Percentiles rank a stretch among this genome's conserved stretches.
These are phyloP conservation scores for Leishmania amazonensis DNA, from an alignment of 208 protist species.

Conservation along the genomic window DNA sequence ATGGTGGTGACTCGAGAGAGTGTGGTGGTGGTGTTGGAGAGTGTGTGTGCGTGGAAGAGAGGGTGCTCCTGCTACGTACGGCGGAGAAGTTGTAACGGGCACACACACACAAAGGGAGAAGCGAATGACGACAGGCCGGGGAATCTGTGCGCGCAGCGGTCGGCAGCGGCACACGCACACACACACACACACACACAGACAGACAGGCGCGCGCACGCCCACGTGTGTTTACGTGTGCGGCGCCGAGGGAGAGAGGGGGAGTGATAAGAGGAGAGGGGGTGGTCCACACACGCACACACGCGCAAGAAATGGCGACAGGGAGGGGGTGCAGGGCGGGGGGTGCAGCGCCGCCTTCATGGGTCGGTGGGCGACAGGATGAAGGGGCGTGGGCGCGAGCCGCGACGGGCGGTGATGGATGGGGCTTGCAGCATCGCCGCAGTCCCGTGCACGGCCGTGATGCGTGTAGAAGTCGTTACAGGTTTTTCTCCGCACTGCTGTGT, in stretches of 20 bases:
- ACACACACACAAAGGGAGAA: constrained; percentile 13
- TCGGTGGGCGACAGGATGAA: no score
- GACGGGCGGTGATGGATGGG: neutral
- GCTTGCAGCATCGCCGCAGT: neutral
- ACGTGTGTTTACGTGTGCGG: neutral
- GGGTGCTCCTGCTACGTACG: neutral
- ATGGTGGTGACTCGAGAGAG: constrained; percentile 25
- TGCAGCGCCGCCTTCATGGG: no score
- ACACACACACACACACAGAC: neutral
- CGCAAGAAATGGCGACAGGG: neutral
- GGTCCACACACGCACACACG: neutral
- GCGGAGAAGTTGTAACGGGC: neutral
- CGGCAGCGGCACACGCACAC: neutral
- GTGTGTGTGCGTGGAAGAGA: neutral
- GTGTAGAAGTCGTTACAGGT: neutral
- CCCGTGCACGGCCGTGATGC: neutral
- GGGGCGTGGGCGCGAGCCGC: no score
- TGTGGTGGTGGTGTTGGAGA: neutral
- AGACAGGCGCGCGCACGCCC: neutral
- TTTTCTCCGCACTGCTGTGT: neutral
- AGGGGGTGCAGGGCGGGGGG: neutral
- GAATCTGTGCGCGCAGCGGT: neutral
- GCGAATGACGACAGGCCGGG: no score
- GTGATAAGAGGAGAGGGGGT: neutral
- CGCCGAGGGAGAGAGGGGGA: neutral